Base-by-base conservation (phyloP, 2,329 filamentous ascomycete species). In the Orbilia ellipsospora region DNA sequence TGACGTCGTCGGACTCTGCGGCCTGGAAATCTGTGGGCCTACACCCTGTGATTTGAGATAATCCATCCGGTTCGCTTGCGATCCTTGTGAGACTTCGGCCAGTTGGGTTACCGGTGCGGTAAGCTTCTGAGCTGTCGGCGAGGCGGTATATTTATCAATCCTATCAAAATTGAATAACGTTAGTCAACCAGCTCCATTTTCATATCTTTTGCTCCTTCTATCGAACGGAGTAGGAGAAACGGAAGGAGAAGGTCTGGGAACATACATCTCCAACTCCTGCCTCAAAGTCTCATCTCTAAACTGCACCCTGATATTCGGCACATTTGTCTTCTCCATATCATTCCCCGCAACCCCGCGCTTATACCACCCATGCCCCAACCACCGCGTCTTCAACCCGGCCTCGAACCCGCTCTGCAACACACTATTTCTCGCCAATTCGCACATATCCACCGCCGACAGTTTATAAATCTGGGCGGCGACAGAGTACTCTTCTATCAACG, bases 391-490 rank as follows among this genome's bases (percentile, higher is more conserved):
- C 80, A 98, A 86, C 12, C 89, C 87, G 79, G 91, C 86, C 81
- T 99, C 95, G 80, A 96, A 99, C 5, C 95, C 95, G 81, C 93
- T 96, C 82, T 99, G 95, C 79, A 90, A 89, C 48, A 99, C 95
- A 8, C 93, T 97, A 82, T 98, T 94, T 83, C 97, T 97, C 23
- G 95, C 95, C 69, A 99, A 83, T 83, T 99, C 95, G 81, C 95
- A 98, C 95, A 99, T 99, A 80, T 99, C 95, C 2, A 98, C 94
- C 0, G 94, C 91, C 80, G 90, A 96, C 45, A 99, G 88, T 84
- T 98, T 98, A 85, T 98, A 99, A 73, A 99, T 99, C 83, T 99
- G 95, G 3, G 95, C 95, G 2, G 95, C 95, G 7, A 99, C 95
- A 0, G 94, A 94, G 81, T 99, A 99, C 81, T 99, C 95, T 82